Conservation (phyloP, 805 yeast species). For the Myxozyma melibiosi region DNA sequence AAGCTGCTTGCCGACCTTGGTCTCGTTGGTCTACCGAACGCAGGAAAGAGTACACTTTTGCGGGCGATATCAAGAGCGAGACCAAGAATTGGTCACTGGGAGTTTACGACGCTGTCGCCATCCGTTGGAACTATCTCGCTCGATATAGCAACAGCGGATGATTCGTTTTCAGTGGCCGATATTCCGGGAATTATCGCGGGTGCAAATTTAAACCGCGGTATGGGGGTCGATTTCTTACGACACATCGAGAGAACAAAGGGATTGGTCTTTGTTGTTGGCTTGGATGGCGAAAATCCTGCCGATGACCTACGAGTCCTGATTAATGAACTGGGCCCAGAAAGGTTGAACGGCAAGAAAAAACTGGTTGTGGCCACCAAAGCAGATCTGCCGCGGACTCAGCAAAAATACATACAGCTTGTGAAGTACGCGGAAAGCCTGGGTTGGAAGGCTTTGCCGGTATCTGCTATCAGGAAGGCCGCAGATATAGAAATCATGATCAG, state of each 20-base stretch:
- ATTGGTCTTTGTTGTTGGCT: conserved; percentile 78
- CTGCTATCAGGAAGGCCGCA: conserved; percentile 62
- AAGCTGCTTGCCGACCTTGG: conserved; percentile 92
- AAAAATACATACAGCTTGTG: conserved; percentile 52
- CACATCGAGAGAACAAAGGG: conserved; percentile 93
- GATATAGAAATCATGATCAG: conserved; percentile 70
- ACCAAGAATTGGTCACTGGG: conserved; percentile 96
- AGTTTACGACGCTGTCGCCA: conserved; percentile 91
- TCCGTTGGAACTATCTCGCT: conserved; percentile 82
- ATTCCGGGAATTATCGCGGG: conserved; percentile 95
- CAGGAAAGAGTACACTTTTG: conserved; percentile 89
- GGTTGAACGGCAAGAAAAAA: conserved; percentile 62
- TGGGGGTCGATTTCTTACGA: conserved; percentile 89
- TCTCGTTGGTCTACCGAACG: conserved; percentile 92
- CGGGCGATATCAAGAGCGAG: conserved; percentile 85
- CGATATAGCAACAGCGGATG: conserved; percentile 55
- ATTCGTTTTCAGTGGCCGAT: conserved; percentile 89
- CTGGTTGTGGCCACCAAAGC: conserved; percentile 94
- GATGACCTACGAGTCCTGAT: conserved; percentile 64
- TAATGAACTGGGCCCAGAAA: conserved; percentile 67
- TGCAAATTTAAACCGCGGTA: conserved; percentile 78
- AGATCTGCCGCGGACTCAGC: conserved; percentile 58
- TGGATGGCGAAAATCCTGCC: conserved; percentile 68
- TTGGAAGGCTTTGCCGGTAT: conserved; percentile 82
- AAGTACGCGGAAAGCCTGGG: conserved; percentile 33